Base-by-base conservation (phyloP, 192 early-diverging fungal species). In the Coemansia sp. region DNA sequence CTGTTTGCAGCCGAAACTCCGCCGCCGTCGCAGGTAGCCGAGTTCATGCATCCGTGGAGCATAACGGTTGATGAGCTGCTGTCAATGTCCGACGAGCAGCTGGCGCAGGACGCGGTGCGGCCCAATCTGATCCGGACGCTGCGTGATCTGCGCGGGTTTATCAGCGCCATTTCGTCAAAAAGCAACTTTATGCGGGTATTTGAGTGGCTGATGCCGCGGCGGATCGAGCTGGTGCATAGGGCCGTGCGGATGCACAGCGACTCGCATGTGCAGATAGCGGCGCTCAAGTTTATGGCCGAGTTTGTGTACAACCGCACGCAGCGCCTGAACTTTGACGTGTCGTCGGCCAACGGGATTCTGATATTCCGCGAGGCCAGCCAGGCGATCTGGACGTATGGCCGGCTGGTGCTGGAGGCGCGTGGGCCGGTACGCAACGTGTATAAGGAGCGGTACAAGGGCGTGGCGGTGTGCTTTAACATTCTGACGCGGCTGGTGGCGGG, bases 361-460 rank as follows among this genome's bases (percentile, higher is more conserved):
- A 70, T 96, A 16, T 96, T 96, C 77, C 83, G 91, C 55, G 90
- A 93, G 63, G 88, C 90, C 3, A 91, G 88, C 61, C 82, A 81
- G 55, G 74, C 83, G 8, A 43, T 88, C 16, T 70, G 71, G 39
- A 78, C 62, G 3, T 91, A 86, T 55, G 87, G 87, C 66, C 55
- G 59, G 49, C 51, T 50, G 5, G 23, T 68, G 3, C 59, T 75
- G 38, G 42, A 36, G 11, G 23, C 46, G 15, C 41, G 50, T 10
- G 50, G 40, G 13, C 30, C 57, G 6, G 66, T 66, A 35, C 68
- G 65, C 60, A 66, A 82, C 46, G 39, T 70, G 13, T 82, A 82
- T 70, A 80, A 80, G 68, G 73, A 77, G 38, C 61, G 66, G 31
- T 88, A 89, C 76, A 92, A 92, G 70, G 89, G 89, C 30, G 86